These are phyloP conservation scores for Solanum hybrid DNA, from an alignment of 305 asterid species.

Conservation along the genomic window DNA sequence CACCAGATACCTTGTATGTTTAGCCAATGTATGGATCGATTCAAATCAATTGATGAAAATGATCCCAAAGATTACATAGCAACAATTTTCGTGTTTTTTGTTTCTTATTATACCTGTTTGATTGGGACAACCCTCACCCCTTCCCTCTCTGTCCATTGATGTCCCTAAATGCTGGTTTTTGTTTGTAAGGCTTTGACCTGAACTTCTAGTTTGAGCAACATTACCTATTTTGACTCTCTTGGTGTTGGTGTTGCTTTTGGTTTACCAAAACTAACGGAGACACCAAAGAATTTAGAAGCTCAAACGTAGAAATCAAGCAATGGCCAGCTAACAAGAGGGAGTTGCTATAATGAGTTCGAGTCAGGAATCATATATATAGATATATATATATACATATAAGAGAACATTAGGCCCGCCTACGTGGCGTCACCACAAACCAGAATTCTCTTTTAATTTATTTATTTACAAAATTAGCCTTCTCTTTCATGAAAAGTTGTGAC, in stretches of 20 bases:
- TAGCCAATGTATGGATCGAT: slow-evolving; percentile 7
- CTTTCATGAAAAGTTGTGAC: too few species aligned
- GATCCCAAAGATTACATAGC: background rate
- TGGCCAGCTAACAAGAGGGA: background rate
- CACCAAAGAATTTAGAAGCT: background rate
- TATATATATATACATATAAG: too few species aligned
- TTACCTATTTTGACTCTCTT: background rate
- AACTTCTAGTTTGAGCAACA: background rate
- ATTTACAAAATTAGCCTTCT: too few species aligned
- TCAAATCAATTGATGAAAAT: background rate
- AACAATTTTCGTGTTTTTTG: background rate
- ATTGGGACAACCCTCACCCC: background rate
- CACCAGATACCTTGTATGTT: slow-evolving; percentile 9
- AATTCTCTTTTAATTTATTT: too few species aligned
- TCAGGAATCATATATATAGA: too few species aligned
- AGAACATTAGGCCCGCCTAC: too few species aligned
- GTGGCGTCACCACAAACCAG: too few species aligned
- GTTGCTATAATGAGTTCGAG: background rate
- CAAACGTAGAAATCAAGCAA: background rate
- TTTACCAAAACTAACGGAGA: background rate
- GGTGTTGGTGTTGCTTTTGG: background rate
- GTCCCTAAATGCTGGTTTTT: background rate
- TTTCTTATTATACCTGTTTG: background rate
- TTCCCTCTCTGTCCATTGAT: background rate
- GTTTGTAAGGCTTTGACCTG: background rate